Base-by-base conservation (phyloP, 495 filamentous ascomycete genomes). In the Aspergillus asperescens region DNA sequence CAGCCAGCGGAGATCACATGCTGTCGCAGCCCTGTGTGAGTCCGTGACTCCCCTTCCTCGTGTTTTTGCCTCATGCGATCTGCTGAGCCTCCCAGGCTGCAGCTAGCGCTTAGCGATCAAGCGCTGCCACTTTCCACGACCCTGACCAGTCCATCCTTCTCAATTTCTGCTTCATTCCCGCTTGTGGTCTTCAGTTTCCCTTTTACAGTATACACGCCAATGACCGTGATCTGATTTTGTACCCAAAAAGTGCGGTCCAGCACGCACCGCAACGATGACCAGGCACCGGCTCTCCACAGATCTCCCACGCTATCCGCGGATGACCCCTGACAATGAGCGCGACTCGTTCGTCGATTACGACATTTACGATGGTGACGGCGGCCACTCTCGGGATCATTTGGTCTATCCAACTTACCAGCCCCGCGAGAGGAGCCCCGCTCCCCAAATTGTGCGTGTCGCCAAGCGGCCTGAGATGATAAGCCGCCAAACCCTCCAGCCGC, bases 381-480 rank as follows among this genome's bases (percentile, higher is more conserved):
- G 43, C 25, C 43, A 29, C 35, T 54, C 51, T 24, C 42, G 29
- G 10, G 43, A 46, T 3, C 51, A 46, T 31, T 5, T 47, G 41
- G 34, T 18, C 25, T 47, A 54, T 23, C 42, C 42, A 8, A n/a
- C 25, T 28, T 47, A 54, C 42, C 51, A 45, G 23, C 32, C 51
- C 34, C 51, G 51, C 51, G 51, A 54, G n/a, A 19, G 38, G 40
- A 54, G 51, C 42, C 51, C 51, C 32, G 42, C 42, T 12, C 51
- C 51, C 13, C 51, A 39, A 19, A 20, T 54, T 44, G 42, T 54
- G 5, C 51, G 51, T 15, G 23, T 54, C 41, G 51, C 32, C 2
- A 47, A 46, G 20, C 51, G 47, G 34, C 51, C 51, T 24, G 51
- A 54, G 19, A 54, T 54, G 42, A 41, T 54, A 19, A 54, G 51